Conservation (phyloP, 148 eudicot genomes). For the Persicaria tinctoria region DNA sequence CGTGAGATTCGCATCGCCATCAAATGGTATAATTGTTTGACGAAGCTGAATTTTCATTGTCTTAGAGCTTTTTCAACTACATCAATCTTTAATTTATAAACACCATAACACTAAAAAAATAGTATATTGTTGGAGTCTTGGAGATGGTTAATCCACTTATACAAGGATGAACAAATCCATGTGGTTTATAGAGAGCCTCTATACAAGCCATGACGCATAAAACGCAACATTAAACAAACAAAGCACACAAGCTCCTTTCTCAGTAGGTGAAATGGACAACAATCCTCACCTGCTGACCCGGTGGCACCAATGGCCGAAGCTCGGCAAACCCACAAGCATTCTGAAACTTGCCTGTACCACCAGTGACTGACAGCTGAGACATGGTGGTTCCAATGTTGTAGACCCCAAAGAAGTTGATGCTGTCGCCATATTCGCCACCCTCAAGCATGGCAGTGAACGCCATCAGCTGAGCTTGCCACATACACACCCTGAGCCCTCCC, state of each 20-base stretch:
- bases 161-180: too few species aligned
- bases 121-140: too few species aligned
- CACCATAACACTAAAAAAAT: too few species aligned
- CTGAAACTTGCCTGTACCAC: constrained; percentile 89
- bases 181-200: too few species aligned
- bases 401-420: constrained; percentile 85
- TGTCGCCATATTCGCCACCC: constrained; percentile 96
- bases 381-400: constrained; percentile 66
- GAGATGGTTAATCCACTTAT: too few species aligned
- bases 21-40: too few species aligned
- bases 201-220: too few species aligned
- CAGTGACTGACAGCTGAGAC: constrained; percentile 75
- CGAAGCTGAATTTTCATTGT: too few species aligned
- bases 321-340: constrained; percentile 90
- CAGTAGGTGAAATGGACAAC: constrained; percentile 62
- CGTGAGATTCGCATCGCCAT: too few species aligned
- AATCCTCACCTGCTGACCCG: constrained; percentile 73
- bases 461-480: constrained; percentile 92
- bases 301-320: constrained; percentile 69
- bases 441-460: constrained; percentile 89
- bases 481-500: constrained; percentile 92
- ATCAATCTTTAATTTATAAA: too few species aligned
- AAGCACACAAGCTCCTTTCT: constrained; percentile 11
- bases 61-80: too few species aligned
- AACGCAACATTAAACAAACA: too few species aligned